Base-by-base conservation (phyloP, 2,329 filamentous ascomycete genomes). In the Aspergillus versicolor region DNA sequence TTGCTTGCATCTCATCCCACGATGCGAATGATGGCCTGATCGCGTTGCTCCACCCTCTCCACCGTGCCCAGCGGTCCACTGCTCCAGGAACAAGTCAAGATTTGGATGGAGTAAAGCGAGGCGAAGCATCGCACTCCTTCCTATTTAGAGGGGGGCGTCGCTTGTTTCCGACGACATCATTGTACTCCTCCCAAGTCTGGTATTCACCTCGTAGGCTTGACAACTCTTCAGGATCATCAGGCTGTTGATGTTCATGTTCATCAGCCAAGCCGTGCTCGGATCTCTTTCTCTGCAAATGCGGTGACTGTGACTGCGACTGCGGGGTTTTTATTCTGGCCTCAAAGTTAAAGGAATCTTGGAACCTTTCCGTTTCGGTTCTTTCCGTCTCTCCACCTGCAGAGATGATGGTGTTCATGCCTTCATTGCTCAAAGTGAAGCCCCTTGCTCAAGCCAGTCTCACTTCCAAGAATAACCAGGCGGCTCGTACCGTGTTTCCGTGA, bases 301-400 rank as follows among this genome's bases (percentile, higher is more conserved):
- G 27, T 30, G 27, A 11, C 27, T 9, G 8, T 11, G 34, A 13
- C 34, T n/a, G 32, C 9, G 30, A 53, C 46, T 53, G 51, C 51
- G 51, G 51, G 51, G 51, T 53, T 53, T 53, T 53, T 53, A 38
- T 53, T 53, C 42, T 41, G 37, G 15, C 43, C 30, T 46, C 13
- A 21, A 19, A 48, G 32, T 30, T 48, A 30, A 48, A 22, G 45
- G 27, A 30, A 30, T 19, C 45, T 48, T 34, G 27, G n/a, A 48
- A 30, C 34, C 34, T 37, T 30, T 48, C 37, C 30, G 45, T 48
- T 48, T 48, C 45, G 45, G 45, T 48, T n/a, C 45, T 48, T 48
- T 34, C 45, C 45, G 45, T 17, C 45, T 34, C 13, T 32, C 44
- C 44, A 46, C 44, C 17, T 17, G 13, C 11, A 34, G 9, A 24